Evolutionary conservation across 164 flowering plant species (phyloP), one percentile per base, ranked within the genome.

Genomic region (Chloranthus sessilifolius): DNA sequence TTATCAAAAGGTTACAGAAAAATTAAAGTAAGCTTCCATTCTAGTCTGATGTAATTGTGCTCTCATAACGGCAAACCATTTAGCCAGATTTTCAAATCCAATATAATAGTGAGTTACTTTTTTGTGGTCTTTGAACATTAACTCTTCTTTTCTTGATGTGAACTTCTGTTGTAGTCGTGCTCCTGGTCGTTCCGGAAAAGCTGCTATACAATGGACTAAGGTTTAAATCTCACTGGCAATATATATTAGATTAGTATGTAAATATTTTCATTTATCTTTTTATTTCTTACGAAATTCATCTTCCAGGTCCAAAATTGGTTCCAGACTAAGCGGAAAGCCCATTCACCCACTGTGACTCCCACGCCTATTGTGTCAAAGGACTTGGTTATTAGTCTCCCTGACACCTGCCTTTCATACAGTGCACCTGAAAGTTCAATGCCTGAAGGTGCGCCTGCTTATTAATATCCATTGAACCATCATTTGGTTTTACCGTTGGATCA

Each of bases 301-400:
- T n/a, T n/a, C 43, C 54, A 82, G 94, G 69, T 85, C 9, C 74
- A 73, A 44, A 65, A 46, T 61, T 85, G 88, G 88, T 76, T 82
- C 43, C 60, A 67, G 50, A 55, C 52, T 15, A 63, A 64, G 59
- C 75, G 37, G 55, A 56, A 61, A 40, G 53, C 52, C 14, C 27
- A 52, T 41, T 51, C 38, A 41, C 29, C 41, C 19, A 64, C 60
- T 56, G 63, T 40, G 29, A 24, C 49, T 56, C 23, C 67, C 22
- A 51, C 62, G 48, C 52, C 53, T 39, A 41, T 52, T 46, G 50
- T 33, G 7, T 22, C 67, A 1, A 56, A 66, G 35, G 53, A 55
- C 43, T 11, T 22, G 43, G 28, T 70, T 55, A 57, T n/a, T n/a
- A n/a, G n/a, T n/a, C n/a, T 30, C 46, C 48, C 43, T 8, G 64